Evolutionary conservation across 371 early-diverging fungal species (phyloP), one percentile per base, ranked within the genome.

Genomic region (Zychaea mexicana): DNA sequence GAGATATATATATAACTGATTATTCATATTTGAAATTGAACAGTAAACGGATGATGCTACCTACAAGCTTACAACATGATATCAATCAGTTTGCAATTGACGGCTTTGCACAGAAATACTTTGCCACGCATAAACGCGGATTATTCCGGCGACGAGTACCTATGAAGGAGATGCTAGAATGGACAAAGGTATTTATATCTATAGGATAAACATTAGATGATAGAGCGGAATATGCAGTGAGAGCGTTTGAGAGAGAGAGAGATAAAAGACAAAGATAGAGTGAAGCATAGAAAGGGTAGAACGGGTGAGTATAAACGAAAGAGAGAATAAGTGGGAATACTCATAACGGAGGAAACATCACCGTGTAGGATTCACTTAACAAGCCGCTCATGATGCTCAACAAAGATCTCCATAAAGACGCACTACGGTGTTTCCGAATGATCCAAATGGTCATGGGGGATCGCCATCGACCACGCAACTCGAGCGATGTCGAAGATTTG

Each of bases 101-200:
- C 33, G 94, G 95, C 0, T 97, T 93, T 84, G 98, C 98, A 4
- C 78, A 88, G 73, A 92, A 92, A 66, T 94, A 94, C 73, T 98
- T 98, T 79, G 76, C 93, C 0, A 90, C 90, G 7, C 97, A 96
- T 65, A 93, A 93, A 72, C 85, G 88, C 45, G 97, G 97, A 0
- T 70, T 81, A 1, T 91, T 98, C 61, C 77, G 94, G 66, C 87
- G 91, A 45, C 89, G 81, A 66, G 93, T 97, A 2, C 94, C 98
- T 2, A 76, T 96, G 64, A 91, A 92, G 45, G 90, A 96, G 68
- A 88, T 96, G 92, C 68, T 96, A 13, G 83, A 82, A 47, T 94
- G 87, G 83, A 88, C 88, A 70, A 93, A 90, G 76, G 91, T 74
- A 71, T 15, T 10, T 36, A 36, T 36, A 2, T 15, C 8, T 2